Evolutionary conservation across 208 protist genomes (phyloP).

Genomic region (Trypanosoma vivax): DNA sequence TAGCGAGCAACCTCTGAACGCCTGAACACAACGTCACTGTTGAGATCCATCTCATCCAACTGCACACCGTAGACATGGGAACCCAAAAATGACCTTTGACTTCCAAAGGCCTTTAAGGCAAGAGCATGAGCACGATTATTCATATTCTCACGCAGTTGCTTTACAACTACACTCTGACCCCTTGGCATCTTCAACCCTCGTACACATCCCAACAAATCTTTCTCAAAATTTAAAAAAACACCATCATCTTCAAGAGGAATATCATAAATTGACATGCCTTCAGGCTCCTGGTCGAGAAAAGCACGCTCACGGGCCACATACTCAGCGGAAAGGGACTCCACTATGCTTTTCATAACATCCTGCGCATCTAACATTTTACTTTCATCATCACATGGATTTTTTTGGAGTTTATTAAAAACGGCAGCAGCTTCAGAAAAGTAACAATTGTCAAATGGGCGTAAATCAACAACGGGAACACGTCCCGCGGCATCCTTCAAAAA

Average conservation of each 20-base stretch:
- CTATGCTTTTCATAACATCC: background rate
- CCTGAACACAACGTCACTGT: constrained; percentile 54
- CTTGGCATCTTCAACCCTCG: no score
- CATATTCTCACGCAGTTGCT: constrained; percentile 58
- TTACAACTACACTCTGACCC: constrained; percentile 40
- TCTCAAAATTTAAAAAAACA: constrained; percentile 46
- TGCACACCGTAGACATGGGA: constrained; percentile 41
- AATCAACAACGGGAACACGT: no score
- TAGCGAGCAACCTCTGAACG: constrained; percentile 60
- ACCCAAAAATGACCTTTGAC: constrained; percentile 46
- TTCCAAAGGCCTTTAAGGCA: constrained; percentile 44
- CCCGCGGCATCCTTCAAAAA: no score
- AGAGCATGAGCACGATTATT: constrained; percentile 59
- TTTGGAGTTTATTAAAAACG: no score
- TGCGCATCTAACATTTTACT: background rate
- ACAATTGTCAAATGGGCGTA: no score
- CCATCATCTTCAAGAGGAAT: constrained; percentile 61
- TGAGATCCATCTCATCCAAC: constrained; percentile 39
- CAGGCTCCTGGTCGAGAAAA: constrained; percentile 54
- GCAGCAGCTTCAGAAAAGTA: no score
- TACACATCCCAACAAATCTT: constrained; percentile 40
- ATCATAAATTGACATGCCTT: constrained; percentile 47
- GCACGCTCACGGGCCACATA: constrained; percentile 45
- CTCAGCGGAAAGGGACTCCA: constrained; percentile 10
- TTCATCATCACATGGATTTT: background rate